These are phyloP conservation scores for Metarhizium rileyi DNA, from an alignment of 2,329 filamentous ascomycete species.

Conservation along the genomic window DNA sequence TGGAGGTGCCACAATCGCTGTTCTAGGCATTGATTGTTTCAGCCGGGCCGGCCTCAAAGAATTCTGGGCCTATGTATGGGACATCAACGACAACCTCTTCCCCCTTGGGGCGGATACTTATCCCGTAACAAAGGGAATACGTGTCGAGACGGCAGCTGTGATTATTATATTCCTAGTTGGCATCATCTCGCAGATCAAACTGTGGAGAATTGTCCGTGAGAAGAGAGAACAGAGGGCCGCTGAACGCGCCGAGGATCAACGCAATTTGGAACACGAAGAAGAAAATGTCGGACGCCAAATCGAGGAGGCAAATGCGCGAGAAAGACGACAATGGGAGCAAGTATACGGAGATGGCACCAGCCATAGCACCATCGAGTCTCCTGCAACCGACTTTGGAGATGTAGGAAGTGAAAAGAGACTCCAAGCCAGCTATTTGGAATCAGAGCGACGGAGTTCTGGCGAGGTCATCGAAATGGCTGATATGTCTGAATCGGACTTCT, in stretches of 20 bases:
- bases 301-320: constrained; percentile 50
- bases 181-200: constrained; percentile 71
- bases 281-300: constrained; percentile 59
- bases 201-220: constrained; percentile 74
- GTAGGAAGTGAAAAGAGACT: constrained; percentile 36
- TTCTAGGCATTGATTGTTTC: constrained; percentile 86
- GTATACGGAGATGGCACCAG: constrained; percentile 55
- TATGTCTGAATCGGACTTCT: constrained; percentile 26
- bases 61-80: constrained; percentile 92
- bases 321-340: constrained; percentile 65
- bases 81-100: constrained; percentile 69
- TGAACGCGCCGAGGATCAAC: constrained; percentile 39
- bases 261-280: constrained; percentile 53
- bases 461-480: constrained; percentile 48
- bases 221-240: constrained; percentile 44
- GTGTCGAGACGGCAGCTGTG: constrained; percentile 71
- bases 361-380: constrained; percentile 24
- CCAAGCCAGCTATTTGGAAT: constrained; percentile 23
- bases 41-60: constrained; percentile 86
- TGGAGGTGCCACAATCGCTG: constrained; percentile 65
- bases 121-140: constrained; percentile 76
- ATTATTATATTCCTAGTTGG: constrained; percentile 67
- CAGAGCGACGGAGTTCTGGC: constrained; percentile 25
- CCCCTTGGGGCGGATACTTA: constrained; percentile 69
- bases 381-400: constrained; percentile 43